Evolutionary conservation across 2,329 filamentous ascomycete species (phyloP), one percentile per base, ranked within the genome.

Genomic region (Cladosporium sp.): DNA sequence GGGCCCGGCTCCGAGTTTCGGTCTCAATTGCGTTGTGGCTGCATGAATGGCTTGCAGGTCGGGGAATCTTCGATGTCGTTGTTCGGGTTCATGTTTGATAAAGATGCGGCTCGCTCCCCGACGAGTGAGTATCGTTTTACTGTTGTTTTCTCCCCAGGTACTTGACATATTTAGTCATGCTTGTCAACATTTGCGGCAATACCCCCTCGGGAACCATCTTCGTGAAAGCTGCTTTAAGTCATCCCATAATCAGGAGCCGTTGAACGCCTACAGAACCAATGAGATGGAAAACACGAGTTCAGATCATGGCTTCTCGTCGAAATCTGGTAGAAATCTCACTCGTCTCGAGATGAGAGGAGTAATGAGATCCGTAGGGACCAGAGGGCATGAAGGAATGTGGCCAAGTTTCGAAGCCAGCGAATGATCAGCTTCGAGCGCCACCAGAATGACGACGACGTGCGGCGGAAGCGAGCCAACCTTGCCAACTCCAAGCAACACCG

Each of bases 391-490:
- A 37, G 34, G 4, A 37, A n/a, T 11, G 5, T 37, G 34, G n/a
- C n/a, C 10, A 37, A 14, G n/a, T 14, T 37, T 37, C 6, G 34
- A 37, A 4, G 34, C 34, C 22, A 28, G 22, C 22, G 22, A 28
- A 37, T 37, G 34, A 28, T 28, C 22, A 28, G 22, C 22, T 28
- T 28, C 22, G 22, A 37, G 34, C 34, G n/a, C 34, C 34, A 14
- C 34, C 34, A 14, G 35, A 41, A 28, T 49, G 46, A 49, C 46
- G 46, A 49, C 46, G 37, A 49, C 37, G 22, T 49, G 32, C 46
- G 46, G 37, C 28, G 41, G 32, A 33, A 49, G 46, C 46, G 35
- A 49, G 35, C 16, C 9, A 10, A 31, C 11, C 42, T 22, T 48
- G 45, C 45, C 19, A 49, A 49, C 46, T 32, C 19, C 32, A 16